Base-by-base conservation (phyloP, 768 basidiomycete genomes). In the Pulveroboletus ravenelii region DNA sequence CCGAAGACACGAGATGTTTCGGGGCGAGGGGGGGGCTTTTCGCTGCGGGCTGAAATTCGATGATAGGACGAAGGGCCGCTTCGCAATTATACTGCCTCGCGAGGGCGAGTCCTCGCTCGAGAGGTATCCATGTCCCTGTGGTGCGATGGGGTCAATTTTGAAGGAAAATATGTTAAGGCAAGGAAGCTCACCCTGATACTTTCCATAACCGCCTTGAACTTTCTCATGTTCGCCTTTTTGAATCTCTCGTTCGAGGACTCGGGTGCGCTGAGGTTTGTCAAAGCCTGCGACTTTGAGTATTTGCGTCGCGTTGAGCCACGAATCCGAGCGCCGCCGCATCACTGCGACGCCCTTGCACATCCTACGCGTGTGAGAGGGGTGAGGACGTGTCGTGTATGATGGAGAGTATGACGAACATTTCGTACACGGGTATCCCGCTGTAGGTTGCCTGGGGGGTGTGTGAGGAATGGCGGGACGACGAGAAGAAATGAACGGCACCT, bases 211-310 rank as follows among this genome's bases (percentile, higher is more conserved):
- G 20, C 96, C 96, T 69, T 99, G 96, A 0, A 99, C 94, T 68
- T 99, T 99, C 72, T 98, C 95, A 69, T 99, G 96, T 60, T 93
- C 90, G 25, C 94, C 96, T 67, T 98, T 98, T 68, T 99, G 96
- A 7, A 99, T 86, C 71, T 99, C 96, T 57, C 96, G 82, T 70
- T 99, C 96, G 39, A 99, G 79, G 14, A 99, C 94, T 48, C 96
- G 85, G 52, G 96, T 99, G 43, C 96, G 78, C 66, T 98, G 96
- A 1, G 96, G 96, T 68, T 99, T 99, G 74, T 99, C 96, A 61
- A 98, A 98, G 10, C 95, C 96, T 27, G 94, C 96, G 59, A 99
- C 95, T 70, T 99, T 99, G 63, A 99, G 82, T 56, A 99, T 96
- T 67, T 95, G 93, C 1, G 96, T 99, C 71, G 96, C 96, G 79